Evolutionary conservation across 2,329 filamentous ascomycete genomes (phyloP).

Genomic region (Aspergillus unguis): DNA sequence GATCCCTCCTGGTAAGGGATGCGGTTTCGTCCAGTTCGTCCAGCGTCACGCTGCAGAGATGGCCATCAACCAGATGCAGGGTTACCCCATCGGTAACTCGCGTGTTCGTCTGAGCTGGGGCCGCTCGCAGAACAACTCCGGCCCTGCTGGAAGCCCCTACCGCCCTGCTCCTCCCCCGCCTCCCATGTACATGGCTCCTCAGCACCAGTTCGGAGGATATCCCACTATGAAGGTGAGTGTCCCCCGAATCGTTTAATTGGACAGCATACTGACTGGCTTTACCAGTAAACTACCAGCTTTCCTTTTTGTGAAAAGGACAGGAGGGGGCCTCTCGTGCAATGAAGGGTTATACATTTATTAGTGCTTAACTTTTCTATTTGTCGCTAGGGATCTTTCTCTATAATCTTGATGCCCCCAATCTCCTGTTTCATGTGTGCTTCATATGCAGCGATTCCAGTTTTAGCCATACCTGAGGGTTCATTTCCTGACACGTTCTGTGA

Average conservation of each 20-base stretch:
- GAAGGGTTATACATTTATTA: slow-evolving; percentile 39
- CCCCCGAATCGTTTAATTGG: neutral
- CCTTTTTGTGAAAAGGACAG: slow-evolving; percentile 42
- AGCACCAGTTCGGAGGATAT: slow-evolving; percentile 61
- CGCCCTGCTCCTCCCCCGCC: slow-evolving; percentile 78
- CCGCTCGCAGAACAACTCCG: slow-evolving; percentile 97
- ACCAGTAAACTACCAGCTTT: slow-evolving; percentile 35
- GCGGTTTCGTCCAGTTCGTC: slow-evolving; percentile 98
- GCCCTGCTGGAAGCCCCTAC: slow-evolving; percentile 91
- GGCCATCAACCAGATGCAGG: slow-evolving; percentile 99
- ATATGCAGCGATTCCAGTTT: slow-evolving; percentile 40
- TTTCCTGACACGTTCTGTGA: slow-evolving; percentile 20
- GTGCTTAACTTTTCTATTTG: slow-evolving; percentile 35
- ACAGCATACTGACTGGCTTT: slow-evolving; percentile 3
- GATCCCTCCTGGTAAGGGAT: slow-evolving; percentile 98
- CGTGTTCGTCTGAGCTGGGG: slow-evolving; percentile 97
- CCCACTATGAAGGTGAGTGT: slow-evolving; percentile 63
- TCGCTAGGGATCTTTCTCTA: slow-evolving; percentile 34
- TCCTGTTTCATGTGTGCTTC: slow-evolving; percentile 42
- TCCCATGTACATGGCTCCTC: slow-evolving; percentile 66
- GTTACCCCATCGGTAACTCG: slow-evolving; percentile 98
- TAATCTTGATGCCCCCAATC: slow-evolving; percentile 41
- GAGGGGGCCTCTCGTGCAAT: slow-evolving; percentile 43
- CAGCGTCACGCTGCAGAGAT: slow-evolving; percentile 98
- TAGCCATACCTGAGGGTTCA: slow-evolving; percentile 36